phyloP scores from a whole-genome alignment of 202 grass and related monocot genomes.

The Cymbopogon flexuosus region DNA sequence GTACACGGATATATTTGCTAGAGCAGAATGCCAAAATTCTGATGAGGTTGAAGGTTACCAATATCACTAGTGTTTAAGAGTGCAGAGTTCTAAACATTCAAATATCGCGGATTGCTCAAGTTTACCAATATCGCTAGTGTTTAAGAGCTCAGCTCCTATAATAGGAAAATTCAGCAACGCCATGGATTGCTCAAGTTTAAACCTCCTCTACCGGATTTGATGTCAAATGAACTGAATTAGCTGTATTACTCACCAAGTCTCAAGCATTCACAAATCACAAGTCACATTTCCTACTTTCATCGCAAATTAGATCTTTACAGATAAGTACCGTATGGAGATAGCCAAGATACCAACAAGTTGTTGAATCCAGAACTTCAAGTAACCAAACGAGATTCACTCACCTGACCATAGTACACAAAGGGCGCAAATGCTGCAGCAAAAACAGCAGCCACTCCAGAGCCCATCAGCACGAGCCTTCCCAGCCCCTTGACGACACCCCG shows the following conservation, averaged over 20 bases:
- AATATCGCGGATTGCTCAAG: background rate
- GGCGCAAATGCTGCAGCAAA: slow-evolving; percentile 63
- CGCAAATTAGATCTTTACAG: background rate
- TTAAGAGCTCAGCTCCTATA: background rate
- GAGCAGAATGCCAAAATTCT: background rate
- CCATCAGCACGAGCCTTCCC: slow-evolving; percentile 53
- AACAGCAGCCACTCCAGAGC: slow-evolving; percentile 46
- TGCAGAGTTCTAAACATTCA: background rate
- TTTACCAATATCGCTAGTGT: background rate
- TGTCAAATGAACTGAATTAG: background rate
- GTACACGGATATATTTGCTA: background rate
- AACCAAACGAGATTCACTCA: slow-evolving; percentile 32
- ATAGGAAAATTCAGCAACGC: background rate
- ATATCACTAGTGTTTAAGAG: background rate
- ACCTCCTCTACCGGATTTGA: background rate
- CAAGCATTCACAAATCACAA: slow-evolving; percentile 1
- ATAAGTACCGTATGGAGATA: background rate
- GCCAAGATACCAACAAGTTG: background rate
- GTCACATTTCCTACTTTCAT: background rate
- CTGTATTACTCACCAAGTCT: background rate
- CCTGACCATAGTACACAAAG: slow-evolving; percentile 83
- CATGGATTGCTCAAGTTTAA: background rate
- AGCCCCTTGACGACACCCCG: slow-evolving; percentile 49
- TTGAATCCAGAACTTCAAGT: background rate
- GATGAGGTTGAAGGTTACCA: background rate